Evolutionary conservation across 164 flowering plant genomes (phyloP).

Genomic region (Platanus orientalis): DNA sequence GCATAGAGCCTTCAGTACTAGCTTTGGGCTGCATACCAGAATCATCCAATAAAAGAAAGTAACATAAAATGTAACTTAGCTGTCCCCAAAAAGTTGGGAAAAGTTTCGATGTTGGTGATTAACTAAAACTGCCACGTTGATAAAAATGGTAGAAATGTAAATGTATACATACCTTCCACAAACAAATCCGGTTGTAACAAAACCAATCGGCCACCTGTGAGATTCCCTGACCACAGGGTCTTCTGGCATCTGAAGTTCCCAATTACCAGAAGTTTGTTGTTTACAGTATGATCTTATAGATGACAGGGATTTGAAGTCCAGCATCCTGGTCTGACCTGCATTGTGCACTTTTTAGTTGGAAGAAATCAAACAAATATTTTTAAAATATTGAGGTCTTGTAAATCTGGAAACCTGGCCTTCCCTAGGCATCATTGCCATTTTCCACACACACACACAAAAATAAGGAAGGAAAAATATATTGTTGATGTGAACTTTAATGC

Average conservation of each 20-base stretch:
- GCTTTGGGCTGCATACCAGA: slow-evolving; percentile 52
- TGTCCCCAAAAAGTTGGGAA: no score
- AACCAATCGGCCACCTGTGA: no score
- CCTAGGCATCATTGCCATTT: no score
- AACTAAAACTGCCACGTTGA: no score
- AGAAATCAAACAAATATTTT: not conserved
- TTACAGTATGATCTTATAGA: slow-evolving; percentile 42
- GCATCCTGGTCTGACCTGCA: slow-evolving; percentile 29
- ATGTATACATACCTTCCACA: slow-evolving; percentile 62
- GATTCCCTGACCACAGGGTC: no score
- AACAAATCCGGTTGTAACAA: no score
- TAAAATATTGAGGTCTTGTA: no score
- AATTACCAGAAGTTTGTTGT: slow-evolving; percentile 47
- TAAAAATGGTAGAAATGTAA: not conserved
- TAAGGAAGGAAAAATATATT: no score
- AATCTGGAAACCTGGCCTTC: no score
- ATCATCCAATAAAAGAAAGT: not conserved
- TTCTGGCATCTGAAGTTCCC: slow-evolving; percentile 79
- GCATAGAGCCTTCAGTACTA: slow-evolving; percentile 56
- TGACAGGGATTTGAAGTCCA: slow-evolving; percentile 50
- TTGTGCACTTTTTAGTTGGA: not conserved
- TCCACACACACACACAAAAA: no score
- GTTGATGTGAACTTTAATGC: no score
- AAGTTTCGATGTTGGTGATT: not conserved
- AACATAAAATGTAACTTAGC: no score